Percentiles rank a stretch among this genome's conserved stretches.
Conservation (phyloP, 768 basidiomycete species). For the Epithele typhae region DNA sequence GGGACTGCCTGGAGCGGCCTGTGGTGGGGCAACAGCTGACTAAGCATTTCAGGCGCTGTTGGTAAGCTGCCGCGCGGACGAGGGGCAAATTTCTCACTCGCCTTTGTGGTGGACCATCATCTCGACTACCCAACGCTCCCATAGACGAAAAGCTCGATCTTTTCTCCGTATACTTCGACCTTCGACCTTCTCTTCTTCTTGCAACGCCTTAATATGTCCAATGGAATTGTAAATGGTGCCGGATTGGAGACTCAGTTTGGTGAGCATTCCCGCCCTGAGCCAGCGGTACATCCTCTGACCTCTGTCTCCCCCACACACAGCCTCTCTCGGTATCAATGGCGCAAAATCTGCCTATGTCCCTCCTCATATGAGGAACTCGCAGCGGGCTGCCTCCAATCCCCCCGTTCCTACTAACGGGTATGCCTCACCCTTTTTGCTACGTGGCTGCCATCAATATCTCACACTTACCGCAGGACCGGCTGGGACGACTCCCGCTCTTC, state of each 20-base stretch:
- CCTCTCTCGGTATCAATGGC: slow-evolving; percentile 69
- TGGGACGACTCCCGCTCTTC: slow-evolving; percentile 71
- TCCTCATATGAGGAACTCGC: slow-evolving; percentile 80
- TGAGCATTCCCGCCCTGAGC: slow-evolving; percentile 33
- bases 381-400: slow-evolving; percentile 72
- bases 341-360: slow-evolving; percentile 82
- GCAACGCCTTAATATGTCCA: slow-evolving; percentile 67
- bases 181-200: slow-evolving; percentile 27
- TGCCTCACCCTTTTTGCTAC: slow-evolving; percentile 19
- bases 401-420: slow-evolving; percentile 47
- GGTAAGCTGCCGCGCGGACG: slow-evolving; percentile 19
- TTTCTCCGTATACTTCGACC: slow-evolving; percentile 19
- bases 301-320: slow-evolving; percentile 31
- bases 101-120: slow-evolving; percentile 32
- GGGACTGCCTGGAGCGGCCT: too few relatives aligned
- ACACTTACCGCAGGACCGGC: slow-evolving; percentile 44
- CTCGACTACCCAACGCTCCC: slow-evolving; percentile 23
- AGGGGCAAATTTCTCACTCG: slow-evolving; percentile 24
- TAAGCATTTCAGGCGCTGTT: slow-evolving; percentile 14
- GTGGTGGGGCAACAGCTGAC: slow-evolving; percentile 7
- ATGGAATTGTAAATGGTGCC: slow-evolving; percentile 83
- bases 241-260: slow-evolving; percentile 76
- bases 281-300: neutral
- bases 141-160: slow-evolving; percentile 29
- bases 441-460: slow-evolving; percentile 7